phyloP scores from a whole-genome alignment of 768 basidiomycete species.

The Collybiopsis luxurians region DNA sequence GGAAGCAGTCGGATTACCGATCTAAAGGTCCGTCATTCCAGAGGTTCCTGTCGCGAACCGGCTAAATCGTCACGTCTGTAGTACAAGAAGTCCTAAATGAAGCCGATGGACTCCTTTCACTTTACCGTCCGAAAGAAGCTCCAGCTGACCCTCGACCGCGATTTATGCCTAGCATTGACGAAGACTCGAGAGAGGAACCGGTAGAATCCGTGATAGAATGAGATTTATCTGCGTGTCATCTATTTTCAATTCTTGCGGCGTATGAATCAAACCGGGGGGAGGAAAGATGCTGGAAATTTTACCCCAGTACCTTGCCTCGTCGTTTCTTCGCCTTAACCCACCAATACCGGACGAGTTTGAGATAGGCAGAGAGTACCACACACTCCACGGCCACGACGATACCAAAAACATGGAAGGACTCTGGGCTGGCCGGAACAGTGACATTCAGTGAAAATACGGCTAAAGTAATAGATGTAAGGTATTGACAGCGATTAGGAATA shows the following conservation, averaged over 20 bases:
- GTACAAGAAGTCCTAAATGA: constrained; percentile 42
- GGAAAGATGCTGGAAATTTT: not conserved
- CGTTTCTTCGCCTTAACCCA: constrained; percentile 52
- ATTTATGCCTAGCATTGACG: constrained; percentile 6
- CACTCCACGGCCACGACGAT: constrained; percentile 46
- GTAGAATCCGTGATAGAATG: constrained; percentile 1
- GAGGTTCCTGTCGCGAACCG: not conserved
- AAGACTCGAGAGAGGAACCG: constrained; percentile 2
- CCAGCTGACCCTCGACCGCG: not conserved
- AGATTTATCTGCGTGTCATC: not conserved
- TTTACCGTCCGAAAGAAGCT: constrained; percentile 19
- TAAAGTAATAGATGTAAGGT: constrained; percentile 23
- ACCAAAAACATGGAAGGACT: constrained; percentile 52
- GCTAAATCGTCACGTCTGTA: constrained; percentile 11
- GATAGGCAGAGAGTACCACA: constrained; percentile 42
- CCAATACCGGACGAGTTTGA: constrained; percentile 58
- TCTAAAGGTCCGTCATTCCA: constrained; percentile 33
- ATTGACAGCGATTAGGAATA: not conserved
- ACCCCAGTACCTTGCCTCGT: constrained; percentile 13
- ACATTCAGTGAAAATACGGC: constrained; percentile 72
- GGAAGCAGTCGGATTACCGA: constrained; percentile 37
- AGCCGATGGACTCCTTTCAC: constrained; percentile 34
- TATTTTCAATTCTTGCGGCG: not conserved
- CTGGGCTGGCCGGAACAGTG: constrained; percentile 53
- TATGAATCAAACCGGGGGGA: not conserved